Base-by-base conservation (phyloP, 2,329 filamentous ascomycete species). In the Domatiomyces catenatus region DNA sequence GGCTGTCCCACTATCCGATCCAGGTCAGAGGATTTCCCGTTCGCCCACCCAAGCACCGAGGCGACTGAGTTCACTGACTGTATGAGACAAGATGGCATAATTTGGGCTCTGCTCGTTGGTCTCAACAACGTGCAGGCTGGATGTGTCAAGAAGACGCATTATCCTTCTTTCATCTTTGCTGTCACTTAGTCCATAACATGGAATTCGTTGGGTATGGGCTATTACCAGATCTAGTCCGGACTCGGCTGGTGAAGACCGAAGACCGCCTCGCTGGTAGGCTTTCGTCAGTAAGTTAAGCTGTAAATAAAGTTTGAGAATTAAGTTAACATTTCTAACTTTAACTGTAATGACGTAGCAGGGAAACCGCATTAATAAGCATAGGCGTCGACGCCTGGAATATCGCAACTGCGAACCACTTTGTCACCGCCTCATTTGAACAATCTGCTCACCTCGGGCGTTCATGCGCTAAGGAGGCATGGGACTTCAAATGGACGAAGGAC, bases 401-500 rank as follows among this genome's bases (percentile, higher is more conserved):
- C 2, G 32, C 8, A 39, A 15, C 32, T 39, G 32, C 32, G 32
- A 15, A 15, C 15, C 15, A 39, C 12, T 39, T 39, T 39, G 12
- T 39, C 32, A 12, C 2, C 10, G 32, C 32, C 12, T 39, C 12
- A 39, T 15, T 15, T 15, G 3, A 15, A 15, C 15, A 15, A 39
- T 39, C 12, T 39, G 32, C 5, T 39, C 32, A 24, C 3, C 6
- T 24, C 22, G 3, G 22, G 22, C 12, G 4, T 39, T 5, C 5
- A 3, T 15, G 32, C 15, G 32, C 2, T 15, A 15, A 10, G 32
- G 46, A 46, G 54, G 32, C 48, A 78, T 76, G 74, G 74, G 73
- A 59, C 68, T 75, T 55, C 70, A 65, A 60, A 84, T 84, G 81
- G 75, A 82, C 64, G 47, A 55, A 32, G 55, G 55, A 39, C 45